Base-by-base conservation (phyloP, 306 rosid species). In the Rosa rugosa region DNA sequence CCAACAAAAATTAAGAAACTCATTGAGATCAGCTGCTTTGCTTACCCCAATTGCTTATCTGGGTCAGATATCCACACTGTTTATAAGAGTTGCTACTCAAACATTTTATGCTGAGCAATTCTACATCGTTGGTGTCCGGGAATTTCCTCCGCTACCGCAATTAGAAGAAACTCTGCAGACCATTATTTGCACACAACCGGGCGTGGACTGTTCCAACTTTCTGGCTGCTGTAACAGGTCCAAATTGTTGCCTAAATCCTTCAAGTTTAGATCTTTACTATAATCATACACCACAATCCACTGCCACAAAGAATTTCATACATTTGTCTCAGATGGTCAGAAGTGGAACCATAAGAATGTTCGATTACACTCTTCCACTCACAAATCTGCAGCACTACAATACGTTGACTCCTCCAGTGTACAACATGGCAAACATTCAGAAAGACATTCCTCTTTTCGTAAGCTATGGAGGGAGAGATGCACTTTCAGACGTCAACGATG, bases 321-420 rank as follows among this genome's bases (percentile, higher is more conserved):
- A 91, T 85, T 71, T 93, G 67, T 81, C 94, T 85, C 96, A 92
- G 82, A 92, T 93, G 97, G 80, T 90, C 75, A 90, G 92, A 81
- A 65, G 69, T 23, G 92, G 96, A 83, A 86, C 80, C 5, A 50
- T 85, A 76, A 41, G 90, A 45, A 93, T 85, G 96, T 89, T 74
- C 25, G 91, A 93, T 80, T 93, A 93, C 12, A 81, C 77, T 68
- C 44, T 82, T 18, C 47, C 6, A 13, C 85, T 40, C 5, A 86
- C 80, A 70, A 92, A 92, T 74, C 81, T 34, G 34, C 80, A 69
- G 74, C 90, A 85, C 81, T 92, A 92, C 65, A 90, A 91, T 84
- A 96, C 82, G 62, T 50, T 91, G 0, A 85, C 84, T 79, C 97
- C 97, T 59, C 94, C 96, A 0, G 82, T 71, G 68, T 93, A 91